Conservation (phyloP, 2,329 filamentous ascomycete genomes). For the Talaromyces marneffei region DNA sequence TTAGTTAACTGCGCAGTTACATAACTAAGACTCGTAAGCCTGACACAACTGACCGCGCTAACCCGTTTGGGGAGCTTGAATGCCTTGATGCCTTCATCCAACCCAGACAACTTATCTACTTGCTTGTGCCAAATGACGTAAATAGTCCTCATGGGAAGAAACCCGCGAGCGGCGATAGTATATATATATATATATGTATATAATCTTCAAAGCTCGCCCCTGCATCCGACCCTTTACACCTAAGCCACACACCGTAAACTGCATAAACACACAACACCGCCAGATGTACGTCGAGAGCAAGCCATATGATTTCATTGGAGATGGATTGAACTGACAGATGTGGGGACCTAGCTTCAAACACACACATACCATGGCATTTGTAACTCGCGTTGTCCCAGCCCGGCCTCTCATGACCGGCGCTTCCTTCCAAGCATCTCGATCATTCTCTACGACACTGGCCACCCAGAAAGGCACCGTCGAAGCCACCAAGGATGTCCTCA, state of each 20-base stretch:
- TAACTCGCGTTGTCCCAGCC: conserved; percentile 1
- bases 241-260: background rate
- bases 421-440: conserved; percentile 14
- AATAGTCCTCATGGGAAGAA: background rate
- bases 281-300: background rate
- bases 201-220: background rate
- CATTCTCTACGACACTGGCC: conserved; percentile 50
- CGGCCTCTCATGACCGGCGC: conserved; percentile 3
- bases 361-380: conserved; percentile 2
- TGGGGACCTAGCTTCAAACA: background rate
- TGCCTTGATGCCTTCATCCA: background rate
- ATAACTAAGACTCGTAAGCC: too few relatives aligned
- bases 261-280: background rate
- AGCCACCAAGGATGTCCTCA: conserved; percentile 52
- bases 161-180: background rate
- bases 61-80: background rate
- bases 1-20: too few relatives aligned
- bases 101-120: background rate
- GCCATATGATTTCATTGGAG: background rate
- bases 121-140: background rate
- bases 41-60: conserved; percentile 3
- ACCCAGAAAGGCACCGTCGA: conserved; percentile 50
- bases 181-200: too few relatives aligned
- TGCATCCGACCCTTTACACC: background rate
- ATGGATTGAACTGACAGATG: background rate